These are phyloP conservation scores for Isoetes taiwanensis DNA, from an alignment of 75 land plant genomes.

Conservation along the genomic window DNA sequence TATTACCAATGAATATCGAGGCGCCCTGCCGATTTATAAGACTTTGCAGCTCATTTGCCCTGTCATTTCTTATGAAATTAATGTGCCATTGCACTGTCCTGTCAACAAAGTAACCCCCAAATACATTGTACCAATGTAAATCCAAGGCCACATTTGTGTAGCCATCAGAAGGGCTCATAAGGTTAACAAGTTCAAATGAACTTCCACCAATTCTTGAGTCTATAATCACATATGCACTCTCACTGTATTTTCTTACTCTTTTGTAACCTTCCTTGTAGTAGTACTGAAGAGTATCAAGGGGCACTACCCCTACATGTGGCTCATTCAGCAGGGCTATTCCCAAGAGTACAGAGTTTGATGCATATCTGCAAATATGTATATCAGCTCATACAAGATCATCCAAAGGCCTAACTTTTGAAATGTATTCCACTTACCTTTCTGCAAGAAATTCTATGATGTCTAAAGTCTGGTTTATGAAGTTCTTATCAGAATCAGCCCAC, in stretches of 20 bases:
- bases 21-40: slow-evolving; percentile 48
- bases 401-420: too few relatives aligned
- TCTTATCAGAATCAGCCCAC: slow-evolving; percentile 52
- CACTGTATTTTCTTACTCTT: slow-evolving; percentile 56
- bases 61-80: slow-evolving; percentile 36
- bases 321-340: slow-evolving; percentile 81
- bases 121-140: slow-evolving; percentile 75
- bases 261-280: slow-evolving; percentile 61
- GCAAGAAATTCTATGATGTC: slow-evolving; percentile 60
- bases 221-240: slow-evolving; percentile 53
- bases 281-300: slow-evolving; percentile 33
- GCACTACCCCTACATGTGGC: slow-evolving; percentile 42
- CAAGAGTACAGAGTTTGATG: slow-evolving; percentile 38
- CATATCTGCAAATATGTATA: too few relatives aligned
- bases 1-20: slow-evolving; percentile 48
- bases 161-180: slow-evolving; percentile 26
- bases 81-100: slow-evolving; percentile 40
- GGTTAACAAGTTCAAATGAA: slow-evolving; percentile 44
- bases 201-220: slow-evolving; percentile 75
- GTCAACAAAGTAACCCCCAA: slow-evolving; percentile 28
- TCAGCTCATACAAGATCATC: too few relatives aligned
- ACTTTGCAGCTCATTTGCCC: slow-evolving; percentile 34
- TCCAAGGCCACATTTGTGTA: slow-evolving; percentile 46
- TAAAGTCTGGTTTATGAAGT: slow-evolving; percentile 40
- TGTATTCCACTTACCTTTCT: slow-evolving; percentile 48